These are phyloP conservation scores for Porphyrellus cyaneotinctus DNA, from an alignment of 768 basidiomycete species.

Conservation along the genomic window DNA sequence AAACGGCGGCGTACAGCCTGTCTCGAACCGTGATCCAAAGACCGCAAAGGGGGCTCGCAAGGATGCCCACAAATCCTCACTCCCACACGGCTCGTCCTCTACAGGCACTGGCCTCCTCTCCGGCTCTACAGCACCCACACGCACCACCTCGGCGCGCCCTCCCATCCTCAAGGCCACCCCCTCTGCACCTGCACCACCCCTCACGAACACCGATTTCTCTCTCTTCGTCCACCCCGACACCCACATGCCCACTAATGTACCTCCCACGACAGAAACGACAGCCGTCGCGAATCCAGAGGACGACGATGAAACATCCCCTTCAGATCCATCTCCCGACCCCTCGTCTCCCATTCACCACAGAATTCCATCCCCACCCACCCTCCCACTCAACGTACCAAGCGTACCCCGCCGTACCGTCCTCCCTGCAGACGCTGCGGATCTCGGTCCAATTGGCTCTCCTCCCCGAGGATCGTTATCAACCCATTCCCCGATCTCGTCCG, in stretches of 20 bases:
- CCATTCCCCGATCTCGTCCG: conserved; percentile 50
- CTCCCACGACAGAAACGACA: conserved; percentile 4
- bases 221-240: conserved; percentile 55
- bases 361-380: conserved; percentile 42
- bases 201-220: conserved; percentile 72
- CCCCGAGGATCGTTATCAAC: conserved; percentile 47
- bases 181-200: conserved; percentile 73
- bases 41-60: conserved; percentile 37
- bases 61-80: conserved; percentile 28
- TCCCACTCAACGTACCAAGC: conserved; percentile 48
- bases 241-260: neutral
- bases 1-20: conserved; percentile 37
- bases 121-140: conserved; percentile 69
- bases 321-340: conserved; percentile 9
- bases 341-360: conserved; percentile 20
- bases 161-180: conserved; percentile 72
- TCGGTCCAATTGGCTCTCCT: conserved; percentile 83
- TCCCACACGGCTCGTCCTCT: conserved; percentile 12
- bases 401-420: conserved; percentile 46
- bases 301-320: conserved; percentile 1
- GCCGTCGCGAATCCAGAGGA: conserved; percentile 7
- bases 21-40: conserved; percentile 26
- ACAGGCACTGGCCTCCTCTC: conserved; percentile 27
- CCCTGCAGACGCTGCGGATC: conserved; percentile 45
- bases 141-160: conserved; percentile 47